These are phyloP conservation scores for Zasmidium citrigriseum DNA, from an alignment of 2,329 filamentous ascomycete genomes.

Conservation along the genomic window DNA sequence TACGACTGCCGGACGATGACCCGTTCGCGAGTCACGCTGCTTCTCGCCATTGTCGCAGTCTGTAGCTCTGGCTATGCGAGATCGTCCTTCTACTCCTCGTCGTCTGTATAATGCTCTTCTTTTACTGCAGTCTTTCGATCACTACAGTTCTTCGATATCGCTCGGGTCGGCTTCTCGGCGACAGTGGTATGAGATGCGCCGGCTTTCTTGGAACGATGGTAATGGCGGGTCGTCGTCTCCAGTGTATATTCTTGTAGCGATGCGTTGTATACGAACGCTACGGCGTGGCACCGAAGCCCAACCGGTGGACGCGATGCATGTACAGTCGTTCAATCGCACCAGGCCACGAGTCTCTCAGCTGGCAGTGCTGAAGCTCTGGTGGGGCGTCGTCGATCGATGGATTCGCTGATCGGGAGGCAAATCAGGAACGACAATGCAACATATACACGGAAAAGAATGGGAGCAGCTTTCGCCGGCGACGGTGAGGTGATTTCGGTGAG, in stretches of 20 bases:
- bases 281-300: conserved; percentile 3
- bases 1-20: conserved; percentile 55
- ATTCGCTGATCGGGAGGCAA: background rate
- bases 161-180: background rate
- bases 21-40: conserved; percentile 29
- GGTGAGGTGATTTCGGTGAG: background rate
- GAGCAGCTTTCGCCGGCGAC: background rate
- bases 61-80: background rate
- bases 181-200: background rate
- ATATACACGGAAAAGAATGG: conserved; percentile 4
- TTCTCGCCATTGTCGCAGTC: conserved; percentile 31
- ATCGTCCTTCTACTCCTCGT: background rate
- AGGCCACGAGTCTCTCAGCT: conserved; percentile 1
- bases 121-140: background rate
- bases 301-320: background rate
- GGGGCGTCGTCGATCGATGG: conserved; percentile 1
- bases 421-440: background rate
- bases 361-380: conserved; percentile 1
- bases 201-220: background rate
- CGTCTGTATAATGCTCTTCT: background rate
- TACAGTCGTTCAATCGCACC: background rate
- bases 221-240: background rate
- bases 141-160: background rate
- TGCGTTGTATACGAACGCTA: background rate
- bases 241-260: background rate